phyloP scores from a whole-genome alignment of 257 asterid genomes.

The Ocimum tenuiflorum region DNA sequence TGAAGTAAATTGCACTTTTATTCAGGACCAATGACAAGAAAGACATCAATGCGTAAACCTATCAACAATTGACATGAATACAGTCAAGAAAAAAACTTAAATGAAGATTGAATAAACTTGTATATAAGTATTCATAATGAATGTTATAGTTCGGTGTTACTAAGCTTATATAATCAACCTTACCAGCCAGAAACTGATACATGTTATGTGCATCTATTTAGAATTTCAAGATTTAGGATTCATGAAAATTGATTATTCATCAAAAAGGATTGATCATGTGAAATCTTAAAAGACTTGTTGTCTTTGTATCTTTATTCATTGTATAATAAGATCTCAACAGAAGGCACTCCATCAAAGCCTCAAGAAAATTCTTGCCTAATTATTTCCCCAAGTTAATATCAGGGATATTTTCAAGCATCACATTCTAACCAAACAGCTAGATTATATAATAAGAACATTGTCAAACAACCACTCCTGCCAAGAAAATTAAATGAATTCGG shows the following conservation, averaged over 20 bases:
- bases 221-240: too few species aligned
- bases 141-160: not conserved
- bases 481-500: not conserved
- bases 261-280: not conserved
- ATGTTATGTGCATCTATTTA: not conserved
- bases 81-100: not conserved
- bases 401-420: not conserved
- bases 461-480: not conserved
- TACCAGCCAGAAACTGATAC: not conserved
- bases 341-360: not conserved
- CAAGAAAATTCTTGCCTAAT: not conserved
- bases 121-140: not conserved
- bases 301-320: not conserved
- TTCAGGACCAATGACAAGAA: conserved; percentile 76
- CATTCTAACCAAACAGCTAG: not conserved
- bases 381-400: not conserved
- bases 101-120: conserved; percentile 11
- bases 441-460: not conserved
- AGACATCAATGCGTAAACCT: conserved; percentile 94
- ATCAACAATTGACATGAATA: conserved; percentile 25
- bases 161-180: conserved; percentile 7
- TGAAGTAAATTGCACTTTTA: conserved; percentile 73
- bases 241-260: not conserved
- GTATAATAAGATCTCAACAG: not conserved
- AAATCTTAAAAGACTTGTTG: not conserved